These are phyloP conservation scores for Tolypocladium paradoxum DNA, from an alignment of 2,329 filamentous ascomycete species.

Conservation along the genomic window DNA sequence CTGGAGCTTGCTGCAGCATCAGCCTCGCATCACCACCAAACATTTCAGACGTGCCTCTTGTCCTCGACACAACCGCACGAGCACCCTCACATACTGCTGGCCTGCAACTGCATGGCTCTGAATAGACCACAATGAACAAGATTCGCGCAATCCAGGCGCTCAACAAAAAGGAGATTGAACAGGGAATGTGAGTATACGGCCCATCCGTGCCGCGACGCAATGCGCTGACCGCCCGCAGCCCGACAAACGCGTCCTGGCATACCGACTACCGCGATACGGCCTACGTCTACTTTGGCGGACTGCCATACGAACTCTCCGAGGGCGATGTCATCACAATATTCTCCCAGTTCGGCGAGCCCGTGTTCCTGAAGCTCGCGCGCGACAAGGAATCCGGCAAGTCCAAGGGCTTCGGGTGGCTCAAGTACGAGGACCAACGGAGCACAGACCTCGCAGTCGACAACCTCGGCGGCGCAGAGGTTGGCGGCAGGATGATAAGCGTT, in stretches of 20 bases:
- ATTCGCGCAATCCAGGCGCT: conserved; percentile 87
- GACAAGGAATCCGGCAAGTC: conserved; percentile 96
- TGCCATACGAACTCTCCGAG: conserved; percentile 87
- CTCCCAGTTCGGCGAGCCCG: conserved; percentile 91
- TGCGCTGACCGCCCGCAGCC: conserved; percentile 34
- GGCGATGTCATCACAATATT: conserved; percentile 95
- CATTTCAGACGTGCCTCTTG: background rate
- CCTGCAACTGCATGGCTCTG: background rate
- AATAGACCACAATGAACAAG: conserved; percentile 62
- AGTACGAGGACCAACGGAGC: conserved; percentile 96
- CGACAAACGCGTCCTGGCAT: conserved; percentile 87
- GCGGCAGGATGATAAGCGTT: conserved; percentile 71
- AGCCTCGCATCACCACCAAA: conserved; percentile 4
- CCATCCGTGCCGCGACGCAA: background rate
- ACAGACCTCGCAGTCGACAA: conserved; percentile 96
- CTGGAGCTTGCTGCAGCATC: background rate
- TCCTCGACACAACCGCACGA: background rate
- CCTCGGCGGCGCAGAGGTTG: conserved; percentile 72
- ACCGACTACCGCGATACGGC: conserved; percentile 96
- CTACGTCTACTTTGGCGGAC: conserved; percentile 89
- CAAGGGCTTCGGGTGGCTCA: conserved; percentile 88
- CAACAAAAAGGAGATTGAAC: conserved; percentile 89
- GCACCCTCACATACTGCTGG: background rate
- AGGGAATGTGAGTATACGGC: conserved; percentile 56
- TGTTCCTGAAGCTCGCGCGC: conserved; percentile 81